These are phyloP conservation scores for Penicillium sp. DNA, from an alignment of 2,329 filamentous ascomycete species.

Conservation along the genomic window DNA sequence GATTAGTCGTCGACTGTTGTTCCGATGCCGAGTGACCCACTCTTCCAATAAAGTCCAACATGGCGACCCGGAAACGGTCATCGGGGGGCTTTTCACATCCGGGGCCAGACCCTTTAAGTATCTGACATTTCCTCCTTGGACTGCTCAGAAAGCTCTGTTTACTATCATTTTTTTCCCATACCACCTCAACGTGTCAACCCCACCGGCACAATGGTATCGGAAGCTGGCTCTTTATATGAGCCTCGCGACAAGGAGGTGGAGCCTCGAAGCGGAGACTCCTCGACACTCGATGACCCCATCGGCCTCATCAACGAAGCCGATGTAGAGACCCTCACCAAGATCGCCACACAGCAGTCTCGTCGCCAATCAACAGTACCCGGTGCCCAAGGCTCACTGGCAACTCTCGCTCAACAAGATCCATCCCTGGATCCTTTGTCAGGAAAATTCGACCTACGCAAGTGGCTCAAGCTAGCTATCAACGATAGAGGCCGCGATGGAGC, in stretches of 20 bases:
- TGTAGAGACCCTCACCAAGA: slow-evolving; percentile 22
- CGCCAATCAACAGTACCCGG: slow-evolving; percentile 12
- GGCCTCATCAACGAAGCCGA: slow-evolving; percentile 16
- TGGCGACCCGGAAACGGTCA: neutral
- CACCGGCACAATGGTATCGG: neutral
- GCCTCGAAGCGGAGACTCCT: neutral
- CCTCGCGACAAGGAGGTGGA: neutral
- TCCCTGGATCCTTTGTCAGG: slow-evolving; percentile 18
- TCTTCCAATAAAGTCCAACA: neutral
- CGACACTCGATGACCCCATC: slow-evolving; percentile 9
- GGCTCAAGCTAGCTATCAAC: slow-evolving; percentile 18
- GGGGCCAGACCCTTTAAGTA: neutral
- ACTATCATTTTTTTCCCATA: neutral
- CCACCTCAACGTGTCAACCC: neutral
- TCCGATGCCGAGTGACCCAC: neutral
- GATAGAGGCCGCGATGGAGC: slow-evolving; percentile 14
- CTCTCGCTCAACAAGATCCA: slow-evolving; percentile 18
- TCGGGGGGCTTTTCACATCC: neutral
- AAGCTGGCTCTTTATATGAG: neutral
- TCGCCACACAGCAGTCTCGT: slow-evolving; percentile 22
- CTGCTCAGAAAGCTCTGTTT: neutral
- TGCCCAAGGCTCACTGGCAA: slow-evolving; percentile 11
- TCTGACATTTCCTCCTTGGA: neutral
- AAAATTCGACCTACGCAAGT: slow-evolving; percentile 22
- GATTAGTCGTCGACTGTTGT: neutral